These are phyloP conservation scores for Cyclocybe cylindracea DNA, from an alignment of 768 basidiomycete species.

Conservation along the genomic window DNA sequence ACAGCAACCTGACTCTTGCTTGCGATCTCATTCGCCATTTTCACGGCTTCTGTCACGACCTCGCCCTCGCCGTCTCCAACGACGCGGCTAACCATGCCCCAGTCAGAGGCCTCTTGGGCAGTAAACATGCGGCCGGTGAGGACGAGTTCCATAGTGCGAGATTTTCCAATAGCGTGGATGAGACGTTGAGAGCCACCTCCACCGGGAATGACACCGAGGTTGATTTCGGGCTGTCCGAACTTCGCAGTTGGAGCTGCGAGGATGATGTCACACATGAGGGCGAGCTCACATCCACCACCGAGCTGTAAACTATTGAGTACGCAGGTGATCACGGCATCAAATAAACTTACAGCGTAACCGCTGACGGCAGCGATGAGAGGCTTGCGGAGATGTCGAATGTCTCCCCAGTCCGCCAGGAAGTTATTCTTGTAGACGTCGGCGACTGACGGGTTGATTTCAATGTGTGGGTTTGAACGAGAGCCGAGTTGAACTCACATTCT, in stretches of 20 bases:
- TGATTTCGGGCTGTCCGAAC: constrained; percentile 97
- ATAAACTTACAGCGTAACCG: constrained; percentile 77
- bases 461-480: background rate
- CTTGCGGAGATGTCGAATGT: constrained; percentile 74
- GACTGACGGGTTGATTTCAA: constrained; percentile 39
- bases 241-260: constrained; percentile 87
- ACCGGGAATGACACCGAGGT: constrained; percentile 92
- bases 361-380: constrained; percentile 96
- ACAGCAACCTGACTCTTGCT: constrained; percentile 82
- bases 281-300: constrained; percentile 96
- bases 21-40: constrained; percentile 76
- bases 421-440: constrained; percentile 85
- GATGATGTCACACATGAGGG: constrained; percentile 95
- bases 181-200: constrained; percentile 94
- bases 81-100: constrained; percentile 87
- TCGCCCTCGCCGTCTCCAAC: constrained; percentile 74
- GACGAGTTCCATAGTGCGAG: constrained; percentile 91
- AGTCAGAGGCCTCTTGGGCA: constrained; percentile 80
- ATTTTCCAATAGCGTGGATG: constrained; percentile 84
- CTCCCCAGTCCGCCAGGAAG: constrained; percentile 85
- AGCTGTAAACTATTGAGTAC: constrained; percentile 51
- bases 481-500: constrained; percentile 57
- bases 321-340: background rate
- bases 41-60: constrained; percentile 86
- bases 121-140: constrained; percentile 83